These are phyloP conservation scores for Podila clonocystis DNA, from an alignment of 192 early-diverging fungal genomes.

Conservation along the genomic window DNA sequence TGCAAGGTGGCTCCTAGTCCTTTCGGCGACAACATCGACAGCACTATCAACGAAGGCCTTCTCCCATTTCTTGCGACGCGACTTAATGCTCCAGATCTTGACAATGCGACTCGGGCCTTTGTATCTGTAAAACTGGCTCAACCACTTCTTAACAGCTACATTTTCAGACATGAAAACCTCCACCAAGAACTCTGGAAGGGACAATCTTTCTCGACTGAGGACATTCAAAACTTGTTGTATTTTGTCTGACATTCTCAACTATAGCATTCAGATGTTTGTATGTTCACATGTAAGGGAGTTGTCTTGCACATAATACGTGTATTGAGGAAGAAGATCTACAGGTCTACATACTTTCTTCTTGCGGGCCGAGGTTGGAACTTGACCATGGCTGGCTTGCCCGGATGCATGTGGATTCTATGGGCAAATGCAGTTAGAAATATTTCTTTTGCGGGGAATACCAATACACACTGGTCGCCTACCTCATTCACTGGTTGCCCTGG, in stretches of 20 bases:
- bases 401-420: conserved; percentile 3
- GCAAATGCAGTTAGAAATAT: conserved; percentile 15
- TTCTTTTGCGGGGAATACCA: conserved; percentile 6
- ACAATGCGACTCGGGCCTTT: conserved; percentile 15
- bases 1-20: conserved; percentile 14
- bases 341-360: conserved; percentile 11
- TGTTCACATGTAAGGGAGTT: conserved; percentile 5
- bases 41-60: conserved; percentile 22
- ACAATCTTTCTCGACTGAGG: conserved; percentile 12
- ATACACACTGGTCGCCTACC: conserved; percentile 15
- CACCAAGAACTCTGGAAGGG: conserved; percentile 19
- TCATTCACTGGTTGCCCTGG: neutral
- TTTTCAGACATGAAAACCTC: conserved; percentile 17
- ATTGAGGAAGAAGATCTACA: neutral
- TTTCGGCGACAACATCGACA: conserved; percentile 13
- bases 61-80: conserved; percentile 7
- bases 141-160: conserved; percentile 5
- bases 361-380: conserved; percentile 11
- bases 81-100: conserved; percentile 16
- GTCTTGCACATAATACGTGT: neutral
- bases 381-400: neutral
- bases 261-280: conserved; percentile 5
- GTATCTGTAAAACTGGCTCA: conserved; percentile 2
- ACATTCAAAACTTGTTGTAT: conserved; percentile 5
- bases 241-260: conserved; percentile 6